Evolutionary conservation across 345 rosid species (phyloP), one percentile per base, ranked within the genome.

Genomic region (Arabis alpina): DNA sequence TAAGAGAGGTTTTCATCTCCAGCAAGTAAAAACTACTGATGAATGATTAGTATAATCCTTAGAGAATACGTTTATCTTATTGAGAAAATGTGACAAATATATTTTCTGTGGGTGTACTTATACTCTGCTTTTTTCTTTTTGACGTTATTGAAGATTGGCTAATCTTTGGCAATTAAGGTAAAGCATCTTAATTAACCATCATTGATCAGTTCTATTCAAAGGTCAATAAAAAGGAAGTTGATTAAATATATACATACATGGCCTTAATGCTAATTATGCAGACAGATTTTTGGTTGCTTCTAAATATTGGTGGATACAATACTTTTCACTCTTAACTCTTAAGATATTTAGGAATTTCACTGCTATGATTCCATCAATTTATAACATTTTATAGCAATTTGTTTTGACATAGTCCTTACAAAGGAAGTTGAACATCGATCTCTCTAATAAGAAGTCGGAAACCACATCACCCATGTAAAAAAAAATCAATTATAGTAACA

Each of bases 121-220:
- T 54, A 27, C 58, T 64, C 19, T 48, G 44, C 53, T 28, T 55
- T 32, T 56, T 44, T 52, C 47, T 19, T 39, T 55, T 48, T 53
- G 41, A 73, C 66, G 53, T 73, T 64, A 72, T 41, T 39, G 11
- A 64, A 49, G 71, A 64, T 72, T 55, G 59, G 59, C 43, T 64
- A 49, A 64, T 49, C 44, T 64, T 56, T 48, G 42, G 47, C 34
- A 23, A 5, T 65, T 73, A 19, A 48, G 76, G 71, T 73, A 41
- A 65, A 57, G n/a, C 60, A 73, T 64, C 76, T 6, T 64, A 64
- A 64, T 73, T 50, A 56, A 45, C 47, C 70, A 64, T 47, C 76
- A 54, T 72, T 64, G 23, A 72, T 40, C 15, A 12, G 3, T 27
- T 24, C 0, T 40, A 3, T 49, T 63, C 50, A 63, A 37, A 45